Evolutionary conservation across 257 asterid species (phyloP), one percentile per base, ranked within the genome.

Genomic region (Ligustrum vulgare): DNA sequence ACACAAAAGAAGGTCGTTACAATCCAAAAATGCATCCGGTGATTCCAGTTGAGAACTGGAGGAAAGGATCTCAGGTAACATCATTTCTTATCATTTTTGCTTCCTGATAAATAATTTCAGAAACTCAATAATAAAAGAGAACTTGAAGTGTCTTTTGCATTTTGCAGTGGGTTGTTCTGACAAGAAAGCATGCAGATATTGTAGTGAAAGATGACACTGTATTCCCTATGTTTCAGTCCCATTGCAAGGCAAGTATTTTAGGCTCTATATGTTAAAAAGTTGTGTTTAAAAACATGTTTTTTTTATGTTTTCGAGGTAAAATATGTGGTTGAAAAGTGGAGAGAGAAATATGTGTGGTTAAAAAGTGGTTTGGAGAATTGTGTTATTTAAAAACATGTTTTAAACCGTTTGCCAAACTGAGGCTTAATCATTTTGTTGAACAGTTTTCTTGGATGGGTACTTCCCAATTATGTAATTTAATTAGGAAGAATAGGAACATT

Each of bases 1-100:
- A 94, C 83, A 89, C 87, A 54, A 94, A 91, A 84, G 92, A 91
- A 82, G 85, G 94, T 65, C 98, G 98, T 33, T 94, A 94, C 87
- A 94, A 94, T 84, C 98, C 96, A n/a, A 94, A 86, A 87, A 94
- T 94, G 99, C 86, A 92, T 82, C 98, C 96, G 23, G 81, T 82
- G 51, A 82, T 94, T 85, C 92, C 93, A 72, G 93, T 87, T 80
- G 81, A 83, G 65, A 82, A 84, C 83, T 94, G 99, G 99, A 89
- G 97, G 85, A 94, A 94, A 84, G 99, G 99, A 77, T 94, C 99
- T 75, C 99, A 94, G 99, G 99, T 94, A 83, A 74, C 16, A 1
- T 56, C 75, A 49, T 56, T 71, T 71, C 23, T 77, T 28, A 33
- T 70, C n/a, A 34, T 66, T 34, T 56, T 60, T 71, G 54, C 76